phyloP scores from a whole-genome alignment of 805 yeast genomes.

The Nakazawaea holstii region DNA sequence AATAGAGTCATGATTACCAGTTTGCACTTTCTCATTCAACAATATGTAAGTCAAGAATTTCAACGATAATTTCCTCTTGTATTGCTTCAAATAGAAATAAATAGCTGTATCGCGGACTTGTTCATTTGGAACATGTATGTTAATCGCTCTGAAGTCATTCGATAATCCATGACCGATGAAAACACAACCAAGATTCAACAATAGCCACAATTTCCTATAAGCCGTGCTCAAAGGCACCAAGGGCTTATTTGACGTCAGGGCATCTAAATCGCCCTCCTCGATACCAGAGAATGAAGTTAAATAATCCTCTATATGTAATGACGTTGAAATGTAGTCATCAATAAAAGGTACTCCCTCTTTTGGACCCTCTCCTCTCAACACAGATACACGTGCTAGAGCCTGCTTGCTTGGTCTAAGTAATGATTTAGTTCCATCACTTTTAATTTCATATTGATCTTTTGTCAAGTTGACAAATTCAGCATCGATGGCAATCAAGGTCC shows the following conservation, averaged over 20 bases:
- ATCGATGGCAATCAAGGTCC: slow-evolving; percentile 84
- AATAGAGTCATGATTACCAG: slow-evolving; percentile 93
- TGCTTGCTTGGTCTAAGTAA: slow-evolving; percentile 70
- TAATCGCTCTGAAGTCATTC: slow-evolving; percentile 91
- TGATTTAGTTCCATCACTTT: slow-evolving; percentile 63
- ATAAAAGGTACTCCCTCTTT: slow-evolving; percentile 74
- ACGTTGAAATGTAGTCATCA: slow-evolving; percentile 85
- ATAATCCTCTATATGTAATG: slow-evolving; percentile 71
- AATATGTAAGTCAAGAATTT: slow-evolving; percentile 82
- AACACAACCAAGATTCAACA: slow-evolving; percentile 81
- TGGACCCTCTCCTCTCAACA: slow-evolving; percentile 67
- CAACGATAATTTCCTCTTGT: slow-evolving; percentile 74
- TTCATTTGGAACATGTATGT: slow-evolving; percentile 74
- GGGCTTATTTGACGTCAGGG: slow-evolving; percentile 53
- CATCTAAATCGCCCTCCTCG: slow-evolving; percentile 84
- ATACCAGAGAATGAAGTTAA: slow-evolving; percentile 93
- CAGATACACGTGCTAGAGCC: slow-evolving; percentile 87
- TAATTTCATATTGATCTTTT: slow-evolving; percentile 75
- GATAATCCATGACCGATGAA: slow-evolving; percentile 93
- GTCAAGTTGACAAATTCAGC: slow-evolving; percentile 89
- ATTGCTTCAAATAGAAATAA: slow-evolving; percentile 66
- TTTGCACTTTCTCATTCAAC: slow-evolving; percentile 72
- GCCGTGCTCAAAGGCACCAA: slow-evolving; percentile 79
- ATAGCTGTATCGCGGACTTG: slow-evolving; percentile 91
- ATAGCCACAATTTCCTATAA: slow-evolving; percentile 84